A percentile compares a stretch with the other conserved stretches of the same genome.
phyloP scores from a whole-genome alignment of 331 rosid genomes.

The Ulmus americana region DNA sequence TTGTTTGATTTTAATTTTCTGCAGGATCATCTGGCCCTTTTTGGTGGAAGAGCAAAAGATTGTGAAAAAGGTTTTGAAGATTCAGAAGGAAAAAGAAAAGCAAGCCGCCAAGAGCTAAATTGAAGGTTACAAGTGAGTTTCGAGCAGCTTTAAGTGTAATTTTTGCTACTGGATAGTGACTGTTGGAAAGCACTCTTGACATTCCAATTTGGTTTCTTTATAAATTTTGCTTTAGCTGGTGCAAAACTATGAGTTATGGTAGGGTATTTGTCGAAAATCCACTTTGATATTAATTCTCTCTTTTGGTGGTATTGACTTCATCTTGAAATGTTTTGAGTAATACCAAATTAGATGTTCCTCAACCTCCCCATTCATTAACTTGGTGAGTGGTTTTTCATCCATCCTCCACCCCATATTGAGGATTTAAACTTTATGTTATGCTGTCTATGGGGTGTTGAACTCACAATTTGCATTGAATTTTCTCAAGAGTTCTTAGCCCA shows the following conservation, averaged over 20 bases:
- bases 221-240: constrained; percentile 25
- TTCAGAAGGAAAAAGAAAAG: constrained; percentile 41
- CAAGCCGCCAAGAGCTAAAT: constrained; percentile 29
- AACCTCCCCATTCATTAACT: too few species aligned
- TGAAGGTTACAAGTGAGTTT: constrained; percentile 8
- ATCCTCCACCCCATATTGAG: too few species aligned
- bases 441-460: too few species aligned
- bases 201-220: constrained; percentile 24
- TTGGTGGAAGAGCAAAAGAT: constrained; percentile 35
- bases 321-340: neutral
- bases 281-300: constrained; percentile 10
- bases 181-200: constrained; percentile 24
- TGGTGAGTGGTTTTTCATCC: neutral
- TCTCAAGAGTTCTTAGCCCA: too few species aligned
- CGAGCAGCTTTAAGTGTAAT: constrained; percentile 31
- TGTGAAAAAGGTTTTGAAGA: constrained; percentile 24
- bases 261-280: constrained; percentile 21
- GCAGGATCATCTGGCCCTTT: constrained; percentile 29
- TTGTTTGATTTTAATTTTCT: neutral
- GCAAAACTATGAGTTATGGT: constrained; percentile 8
- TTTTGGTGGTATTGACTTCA: neutral
- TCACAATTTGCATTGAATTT: too few species aligned
- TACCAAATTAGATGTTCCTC: neutral
- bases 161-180: constrained; percentile 32
- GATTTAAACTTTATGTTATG: too few species aligned